Base-by-base conservation (phyloP, 1,139 yeast species). In the Sugiyamaella paludigena region DNA sequence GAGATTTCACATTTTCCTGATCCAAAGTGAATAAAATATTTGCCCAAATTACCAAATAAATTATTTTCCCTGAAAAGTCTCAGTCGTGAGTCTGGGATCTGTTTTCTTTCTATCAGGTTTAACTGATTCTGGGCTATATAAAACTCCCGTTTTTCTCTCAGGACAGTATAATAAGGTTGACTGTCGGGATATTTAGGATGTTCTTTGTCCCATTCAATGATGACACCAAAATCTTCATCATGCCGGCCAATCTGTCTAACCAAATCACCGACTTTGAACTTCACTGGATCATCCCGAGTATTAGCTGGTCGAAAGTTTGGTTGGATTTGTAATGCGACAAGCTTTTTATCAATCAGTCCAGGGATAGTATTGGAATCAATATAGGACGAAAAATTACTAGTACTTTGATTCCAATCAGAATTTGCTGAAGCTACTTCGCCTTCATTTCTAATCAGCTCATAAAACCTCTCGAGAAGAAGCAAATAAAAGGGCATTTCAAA, bases 251-350 rank as follows among this genome's bases (percentile, higher is more conserved):
- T 19, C n/a, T 36, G 27, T 12, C 29, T 12, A 10, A 36, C 45
- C n/a, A 42, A 4, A 29, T 42, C 45, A 2, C 48, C 48, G 15
- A 45, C 35, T n/a, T 29, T 26, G 43, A 33, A 45, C 19, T 38
- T 40, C 2, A 38, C 24, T 19, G 32, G 32, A 12, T 34, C 34
- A 10, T 28, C 40, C 8, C 12, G 16, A 1, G 12, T 12, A n/a
- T 27, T 13, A n/a, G 24, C 5, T 4, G 24, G 24, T 19, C 37
- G 37, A 7, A 6, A 11, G 11, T 35, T 35, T n/a, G 37, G 16
- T 19, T 27, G 37, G 7, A n/a, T n/a, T n/a, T 27, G 27, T 8
- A 24, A 11, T 15, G 37, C 37, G 19, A 19, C 26, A 7, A 35
- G 19, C 7, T 24, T 35, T n/a, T 35, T 24, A 1, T 35, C 37